phyloP scores from a whole-genome alignment of 148 eudicot genomes.

The Agrostemma githago region DNA sequence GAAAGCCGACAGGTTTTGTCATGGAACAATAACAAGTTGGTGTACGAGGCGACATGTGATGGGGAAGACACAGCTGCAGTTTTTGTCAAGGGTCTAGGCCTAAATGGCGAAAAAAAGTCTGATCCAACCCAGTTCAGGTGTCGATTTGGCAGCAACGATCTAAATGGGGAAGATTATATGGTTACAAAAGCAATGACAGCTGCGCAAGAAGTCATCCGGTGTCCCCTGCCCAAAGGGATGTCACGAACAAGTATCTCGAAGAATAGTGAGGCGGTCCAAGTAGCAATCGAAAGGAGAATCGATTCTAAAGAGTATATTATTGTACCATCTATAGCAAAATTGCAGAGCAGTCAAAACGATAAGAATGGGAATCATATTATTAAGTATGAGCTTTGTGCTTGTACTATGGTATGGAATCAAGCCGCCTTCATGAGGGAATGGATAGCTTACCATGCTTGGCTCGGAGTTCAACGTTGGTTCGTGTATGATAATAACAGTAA shows the following conservation, averaged over 20 bases:
- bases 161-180: neutral
- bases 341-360: conserved; percentile 20
- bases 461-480: conserved; percentile 87
- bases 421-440: conserved; percentile 76
- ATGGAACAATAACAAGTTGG: conserved; percentile 55
- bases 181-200: conserved; percentile 56
- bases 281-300: conserved; percentile 34
- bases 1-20: conserved; percentile 23
- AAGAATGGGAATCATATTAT: neutral
- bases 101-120: conserved; percentile 55
- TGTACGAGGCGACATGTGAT: conserved; percentile 65
- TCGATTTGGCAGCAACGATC: conserved; percentile 34
- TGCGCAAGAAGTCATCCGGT: conserved; percentile 87
- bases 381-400: conserved; percentile 73
- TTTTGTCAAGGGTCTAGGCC: conserved; percentile 82
- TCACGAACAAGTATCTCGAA: conserved; percentile 24
- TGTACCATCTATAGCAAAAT: conserved; percentile 73
- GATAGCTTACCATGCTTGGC: conserved; percentile 79
- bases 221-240: conserved; percentile 51
- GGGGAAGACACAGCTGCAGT: conserved; percentile 44
- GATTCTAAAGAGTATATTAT: conserved; percentile 17
- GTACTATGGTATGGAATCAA: conserved; percentile 98
- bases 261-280: conserved; percentile 34
- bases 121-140: conserved; percentile 60
- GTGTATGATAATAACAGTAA: conserved; percentile 89